Conservation (phyloP, 2,329 filamentous ascomycete species). For the Penicillium frequentans region DNA sequence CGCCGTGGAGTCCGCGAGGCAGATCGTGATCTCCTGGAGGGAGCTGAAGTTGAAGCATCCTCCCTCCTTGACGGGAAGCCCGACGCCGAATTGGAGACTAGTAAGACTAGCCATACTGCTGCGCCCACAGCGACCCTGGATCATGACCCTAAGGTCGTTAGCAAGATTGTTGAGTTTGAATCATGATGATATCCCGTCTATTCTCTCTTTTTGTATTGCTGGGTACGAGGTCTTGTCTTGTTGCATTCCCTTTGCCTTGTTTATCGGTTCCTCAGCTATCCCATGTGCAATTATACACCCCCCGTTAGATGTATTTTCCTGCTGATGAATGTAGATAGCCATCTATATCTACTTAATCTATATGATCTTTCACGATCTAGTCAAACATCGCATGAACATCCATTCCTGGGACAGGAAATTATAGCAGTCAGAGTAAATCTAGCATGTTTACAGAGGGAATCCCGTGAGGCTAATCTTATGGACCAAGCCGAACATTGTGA, state of each 20-base stretch:
- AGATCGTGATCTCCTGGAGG: conserved; percentile 71
- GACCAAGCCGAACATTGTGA: not conserved
- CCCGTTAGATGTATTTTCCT: not conserved
- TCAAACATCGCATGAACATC: not conserved
- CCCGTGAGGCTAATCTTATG: not conserved
- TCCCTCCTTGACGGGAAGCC: conserved; percentile 31
- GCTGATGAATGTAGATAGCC: not conserved
- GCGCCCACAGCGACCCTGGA: conserved; percentile 11
- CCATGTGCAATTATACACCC: not conserved
- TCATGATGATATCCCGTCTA: conserved; percentile 21
- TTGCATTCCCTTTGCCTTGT: conserved; percentile 1
- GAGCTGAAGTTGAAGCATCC: conserved; percentile 61
- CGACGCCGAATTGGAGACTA: conserved; percentile 1
- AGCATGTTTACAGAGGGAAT: not conserved
- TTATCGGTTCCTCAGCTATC: not conserved
- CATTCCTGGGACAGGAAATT: not conserved
- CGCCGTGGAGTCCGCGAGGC: conserved; percentile 64
- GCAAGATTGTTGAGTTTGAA: conserved; percentile 42
- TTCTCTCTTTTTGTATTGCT: not conserved
- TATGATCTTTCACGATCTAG: not conserved
- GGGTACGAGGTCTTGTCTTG: not conserved
- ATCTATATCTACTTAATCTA: not conserved
- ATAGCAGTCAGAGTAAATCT: no score
- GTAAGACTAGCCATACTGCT: conserved; percentile 6
- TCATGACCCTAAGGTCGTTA: conserved; percentile 31